A percentile compares a stretch with the other conserved stretches of the same genome.
Evolutionary conservation across 2,329 filamentous ascomycete genomes (phyloP).

Genomic region (Fusarium marasasianum): DNA sequence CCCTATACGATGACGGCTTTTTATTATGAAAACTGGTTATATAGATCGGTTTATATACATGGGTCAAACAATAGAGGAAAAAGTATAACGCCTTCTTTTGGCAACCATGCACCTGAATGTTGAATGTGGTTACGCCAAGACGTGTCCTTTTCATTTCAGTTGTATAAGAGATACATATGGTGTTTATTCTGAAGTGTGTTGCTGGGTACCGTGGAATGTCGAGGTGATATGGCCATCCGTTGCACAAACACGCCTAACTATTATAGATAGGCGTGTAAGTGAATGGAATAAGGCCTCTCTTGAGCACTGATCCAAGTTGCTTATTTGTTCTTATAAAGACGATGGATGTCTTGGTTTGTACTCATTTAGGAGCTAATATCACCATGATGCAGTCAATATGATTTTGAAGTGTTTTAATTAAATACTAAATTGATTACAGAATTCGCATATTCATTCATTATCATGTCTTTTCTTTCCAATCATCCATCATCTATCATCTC

Average conservation of each 20-base stretch:
- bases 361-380: neutral
- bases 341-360: too few relatives aligned
- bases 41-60: neutral
- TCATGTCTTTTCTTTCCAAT: slow-evolving; percentile 25
- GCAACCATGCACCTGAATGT: neutral
- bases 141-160: neutral
- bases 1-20: slow-evolving; percentile 37
- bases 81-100: neutral
- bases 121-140: neutral
- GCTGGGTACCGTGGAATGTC: neutral
- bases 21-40: neutral
- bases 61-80: accelerated
- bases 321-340: neutral
- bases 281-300: neutral
- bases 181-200: neutral
- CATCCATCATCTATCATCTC: slow-evolving; percentile 26
- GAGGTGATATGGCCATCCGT: neutral
- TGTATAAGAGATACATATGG: too few relatives aligned
- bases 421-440: slow-evolving; percentile 24
- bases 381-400: neutral
- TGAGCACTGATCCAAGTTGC: neutral
- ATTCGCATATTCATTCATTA: slow-evolving; percentile 16
- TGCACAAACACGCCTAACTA: neutral
- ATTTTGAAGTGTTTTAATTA: slow-evolving; percentile 20
- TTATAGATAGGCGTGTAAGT: neutral